phyloP scores from a whole-genome alignment of 257 asterid genomes.

The Salvia rosmarinus region DNA sequence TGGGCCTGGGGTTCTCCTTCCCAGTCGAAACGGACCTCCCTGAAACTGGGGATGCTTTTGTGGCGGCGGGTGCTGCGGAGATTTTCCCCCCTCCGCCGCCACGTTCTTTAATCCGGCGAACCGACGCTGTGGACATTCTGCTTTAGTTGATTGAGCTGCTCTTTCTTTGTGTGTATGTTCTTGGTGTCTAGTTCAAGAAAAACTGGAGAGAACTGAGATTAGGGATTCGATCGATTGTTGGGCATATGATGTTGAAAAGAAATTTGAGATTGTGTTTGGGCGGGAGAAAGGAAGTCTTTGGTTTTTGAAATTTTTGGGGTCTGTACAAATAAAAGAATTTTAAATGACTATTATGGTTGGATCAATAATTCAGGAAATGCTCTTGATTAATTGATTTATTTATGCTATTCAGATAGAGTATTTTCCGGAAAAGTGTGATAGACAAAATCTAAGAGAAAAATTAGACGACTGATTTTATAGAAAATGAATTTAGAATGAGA shows the following conservation, averaged over 20 bases:
- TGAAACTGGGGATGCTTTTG: slow-evolving; percentile 52
- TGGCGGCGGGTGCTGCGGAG: slow-evolving; percentile 32
- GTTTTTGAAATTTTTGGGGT: slow-evolving; percentile 28
- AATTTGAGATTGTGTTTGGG: slow-evolving; percentile 13
- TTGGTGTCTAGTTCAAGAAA: slow-evolving; percentile 18
- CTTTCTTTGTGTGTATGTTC: not conserved
- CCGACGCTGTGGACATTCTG: slow-evolving; percentile 56
- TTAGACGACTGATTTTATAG: not conserved
- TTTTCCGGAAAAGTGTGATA: not conserved
- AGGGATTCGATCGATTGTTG: not conserved
- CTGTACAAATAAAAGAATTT: not conserved
- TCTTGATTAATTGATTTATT: not conserved
- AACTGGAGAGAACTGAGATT: not conserved
- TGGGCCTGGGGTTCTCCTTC: slow-evolving; percentile 71
- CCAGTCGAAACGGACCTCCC: slow-evolving; percentile 54
- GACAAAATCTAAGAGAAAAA: not conserved
- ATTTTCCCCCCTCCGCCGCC: slow-evolving; percentile 44
- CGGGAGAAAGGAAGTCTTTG: slow-evolving; percentile 29
- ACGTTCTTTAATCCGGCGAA: slow-evolving; percentile 67
- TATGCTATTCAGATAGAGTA: not conserved
- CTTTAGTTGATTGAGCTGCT: not conserved
- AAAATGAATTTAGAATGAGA: no score
- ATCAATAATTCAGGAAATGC: not conserved
- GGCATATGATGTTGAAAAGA: slow-evolving; percentile 1
- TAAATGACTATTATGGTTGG: not conserved